Evolutionary conservation across 2,329 filamentous ascomycete genomes (phyloP), one percentile per base, ranked within the genome.

Genomic region (Hypoxylon sp.): DNA sequence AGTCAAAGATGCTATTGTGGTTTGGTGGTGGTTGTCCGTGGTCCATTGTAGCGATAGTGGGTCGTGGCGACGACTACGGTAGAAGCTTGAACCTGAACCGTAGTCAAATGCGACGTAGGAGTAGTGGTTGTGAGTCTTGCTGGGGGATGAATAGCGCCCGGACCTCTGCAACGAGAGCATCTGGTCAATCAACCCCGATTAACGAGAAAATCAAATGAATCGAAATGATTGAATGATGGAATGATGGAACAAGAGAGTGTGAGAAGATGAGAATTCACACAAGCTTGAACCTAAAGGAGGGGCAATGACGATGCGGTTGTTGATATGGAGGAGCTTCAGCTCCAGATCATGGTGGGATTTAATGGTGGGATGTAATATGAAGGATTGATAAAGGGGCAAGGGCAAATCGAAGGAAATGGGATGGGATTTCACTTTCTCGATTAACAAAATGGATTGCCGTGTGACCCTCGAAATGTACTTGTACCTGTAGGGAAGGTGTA

Each of bases 1-100:
- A 82, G 72, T 75, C 76, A 68, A 79, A 81, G 53, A 80, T 75
- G 74, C 77, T 74, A 71, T 79, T 80, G 73, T 73, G 70, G 53
- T 76, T 76, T 71, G 74, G 74, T 67, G 77, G 78, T 48, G 77
- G 79, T 72, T 78, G 75, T 66, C 72, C 58, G 62, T 73, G 71
- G 58, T 77, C 74, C 75, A 77, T 77, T 69, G 59, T 70, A 54
- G 66, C 54, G 67, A 58, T 70, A 46, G 69, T 67, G 70, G 66
- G 63, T 66, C 65, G 65, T 59, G 60, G 47, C 62, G 58, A 42
- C 68, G 58, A 58, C 66, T 59, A 46, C 57, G 63, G 55, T 57
- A 59, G 67, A 19, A 66, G 57, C 51, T 61, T 71, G 60, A 33
- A 65, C 33, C 47, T 66, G 63, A 63, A 51, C 39, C 10, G 60